Evolutionary conservation across 1,284 basidiomycete genomes (phyloP), one percentile per base, ranked within the genome.

Genomic region (Apiotrichum gracile): DNA sequence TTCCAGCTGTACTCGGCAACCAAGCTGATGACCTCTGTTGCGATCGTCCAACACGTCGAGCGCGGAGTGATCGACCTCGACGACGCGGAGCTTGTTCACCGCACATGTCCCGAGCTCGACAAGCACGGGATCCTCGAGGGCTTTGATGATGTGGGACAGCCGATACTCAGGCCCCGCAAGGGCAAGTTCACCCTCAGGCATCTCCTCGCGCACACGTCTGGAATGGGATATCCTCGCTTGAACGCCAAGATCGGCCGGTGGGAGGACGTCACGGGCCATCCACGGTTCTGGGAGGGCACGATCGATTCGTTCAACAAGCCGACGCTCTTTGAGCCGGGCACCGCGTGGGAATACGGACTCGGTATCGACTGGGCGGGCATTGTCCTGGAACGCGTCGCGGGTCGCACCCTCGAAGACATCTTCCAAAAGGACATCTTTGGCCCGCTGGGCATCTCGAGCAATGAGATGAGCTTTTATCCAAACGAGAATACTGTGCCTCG

Each of bases 1-100:
- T 29, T 48, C 26, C 61, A 62, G 59, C 45, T 67, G 17, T 61
- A 57, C 38, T 69, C 66, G 1, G 61, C 60, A 51, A 63, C 63
- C 35, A 71, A 69, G 55, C 52, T 69, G 13, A 60, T 71, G 21
- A 66, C 66, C 3, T 55, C 54, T 58, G 49, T 70, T n/a, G 65
- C 67, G 2, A 52, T 54, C 26, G 57, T 66, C 5, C 67, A 66
- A 35, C 56, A 65, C 1, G 61, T 69, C 12, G 69, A 67, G 21
- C 57, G 54, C 26, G 64, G 66, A 5, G 19, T 53, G n/a, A 42
- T 69, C 19, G 50, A 52, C 16, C 52, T 69, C 19, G 64, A 68
- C 49, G 58, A 58, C 45, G 22, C 51, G 5, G 57, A 57, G 8
- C 39, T 55, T 12, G 27, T 69, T 12, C 56, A 52, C 21, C 60